phyloP scores from a whole-genome alignment of 225 moss, liverwort and hornwort species.

The Physcomitrellopsis africana region DNA sequence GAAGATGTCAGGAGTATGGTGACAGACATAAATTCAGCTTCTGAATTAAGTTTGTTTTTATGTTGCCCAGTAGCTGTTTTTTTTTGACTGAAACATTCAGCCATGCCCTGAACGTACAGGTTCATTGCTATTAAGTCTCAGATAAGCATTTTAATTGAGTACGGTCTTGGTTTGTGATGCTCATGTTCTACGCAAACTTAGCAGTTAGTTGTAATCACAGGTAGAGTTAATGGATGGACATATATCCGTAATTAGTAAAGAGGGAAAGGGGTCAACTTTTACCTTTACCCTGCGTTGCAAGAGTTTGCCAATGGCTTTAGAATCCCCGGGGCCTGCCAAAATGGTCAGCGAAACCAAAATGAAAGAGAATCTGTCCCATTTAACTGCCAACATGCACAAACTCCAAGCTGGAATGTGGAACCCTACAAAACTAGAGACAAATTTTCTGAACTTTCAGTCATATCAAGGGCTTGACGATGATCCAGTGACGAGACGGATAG shows the following conservation, averaged over 20 bases:
- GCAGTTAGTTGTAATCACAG: constrained; percentile 32
- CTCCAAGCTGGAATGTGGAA: constrained; percentile 66
- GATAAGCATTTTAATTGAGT: constrained; percentile 21
- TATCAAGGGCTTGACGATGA: constrained; percentile 41
- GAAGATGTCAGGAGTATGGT: constrained; percentile 16
- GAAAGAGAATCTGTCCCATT: constrained; percentile 53
- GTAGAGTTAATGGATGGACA: constrained; percentile 64
- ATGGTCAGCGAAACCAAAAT: constrained; percentile 50
- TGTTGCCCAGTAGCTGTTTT: constrained; percentile 39
- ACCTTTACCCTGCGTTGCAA: constrained; percentile 62
- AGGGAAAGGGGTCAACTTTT: constrained; percentile 55
- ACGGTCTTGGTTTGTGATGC: constrained; percentile 18
- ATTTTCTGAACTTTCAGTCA: constrained; percentile 33
- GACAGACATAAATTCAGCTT: constrained; percentile 8
- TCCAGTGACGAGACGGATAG: constrained; percentile 35
- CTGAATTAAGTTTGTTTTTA: constrained; percentile 13
- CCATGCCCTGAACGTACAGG: constrained; percentile 29
- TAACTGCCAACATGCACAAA: constrained; percentile 60
- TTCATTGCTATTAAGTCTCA: constrained; percentile 28
- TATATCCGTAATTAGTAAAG: constrained; percentile 48
- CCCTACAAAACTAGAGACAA: constrained; percentile 37
- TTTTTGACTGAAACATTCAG: constrained; percentile 25
- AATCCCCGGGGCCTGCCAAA: constrained; percentile 20
- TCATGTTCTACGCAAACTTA: constrained; percentile 18
- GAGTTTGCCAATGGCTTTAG: constrained; percentile 25